Evolutionary conservation across 129 eudicot species (phyloP).

Genomic region (Rutidosis leptorrhynchoides): DNA sequence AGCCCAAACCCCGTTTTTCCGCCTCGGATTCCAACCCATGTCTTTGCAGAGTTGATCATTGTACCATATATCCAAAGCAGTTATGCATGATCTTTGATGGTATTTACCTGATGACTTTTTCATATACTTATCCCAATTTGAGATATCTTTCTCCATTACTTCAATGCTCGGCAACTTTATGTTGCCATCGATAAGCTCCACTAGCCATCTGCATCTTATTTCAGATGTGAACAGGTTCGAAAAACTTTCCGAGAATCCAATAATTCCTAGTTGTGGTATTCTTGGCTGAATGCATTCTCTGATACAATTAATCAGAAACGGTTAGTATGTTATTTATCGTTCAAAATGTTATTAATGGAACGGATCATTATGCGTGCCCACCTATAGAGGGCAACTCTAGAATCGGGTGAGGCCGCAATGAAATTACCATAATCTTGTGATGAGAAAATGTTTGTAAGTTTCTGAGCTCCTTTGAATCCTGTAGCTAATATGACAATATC

Average conservation of each 20-base stretch:
- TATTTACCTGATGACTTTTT: conserved; percentile 48
- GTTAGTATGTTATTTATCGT: neutral
- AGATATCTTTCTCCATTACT: conserved; percentile 66
- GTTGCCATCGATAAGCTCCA: conserved; percentile 47
- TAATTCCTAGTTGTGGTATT: conserved; percentile 64
- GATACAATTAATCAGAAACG: neutral
- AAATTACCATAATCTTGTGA: conserved; percentile 38
- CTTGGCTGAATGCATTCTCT: conserved; percentile 73
- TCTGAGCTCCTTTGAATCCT: conserved; percentile 58
- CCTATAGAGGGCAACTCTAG: conserved; percentile 60
- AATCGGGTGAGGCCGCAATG: conserved; percentile 39
- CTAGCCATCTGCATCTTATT: conserved; percentile 66
- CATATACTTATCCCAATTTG: conserved; percentile 54
- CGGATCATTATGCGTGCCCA: neutral
- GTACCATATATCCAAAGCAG: conserved; percentile 56
- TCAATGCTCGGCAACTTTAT: conserved; percentile 51
- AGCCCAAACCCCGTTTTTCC: conserved; percentile 50
- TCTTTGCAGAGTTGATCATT: conserved; percentile 68
- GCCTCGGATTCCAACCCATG: conserved; percentile 51
- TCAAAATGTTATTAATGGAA: neutral
- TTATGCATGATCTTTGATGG: conserved; percentile 46
- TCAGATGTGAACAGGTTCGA: conserved; percentile 65
- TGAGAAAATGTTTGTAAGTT: conserved; percentile 50
- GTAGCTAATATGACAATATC: conserved; percentile 73
- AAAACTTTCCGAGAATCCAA: conserved; percentile 65